A percentile compares a stretch with the other conserved stretches of the same genome.
Evolutionary conservation across 257 asterid genomes (phyloP).

Genomic region (Solanum phureja): DNA sequence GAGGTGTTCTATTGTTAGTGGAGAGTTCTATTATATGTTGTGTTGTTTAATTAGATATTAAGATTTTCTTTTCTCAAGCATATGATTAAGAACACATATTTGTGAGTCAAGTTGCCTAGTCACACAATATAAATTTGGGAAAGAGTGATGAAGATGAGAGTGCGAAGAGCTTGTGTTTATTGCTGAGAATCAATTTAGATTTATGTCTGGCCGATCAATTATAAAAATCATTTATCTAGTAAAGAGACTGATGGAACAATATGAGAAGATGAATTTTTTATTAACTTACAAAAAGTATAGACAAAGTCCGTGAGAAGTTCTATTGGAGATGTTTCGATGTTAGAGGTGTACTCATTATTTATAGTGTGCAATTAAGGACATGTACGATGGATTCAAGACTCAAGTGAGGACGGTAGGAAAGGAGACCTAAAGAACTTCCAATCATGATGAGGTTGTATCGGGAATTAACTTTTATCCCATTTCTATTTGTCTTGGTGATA

Average conservation of each 20-base stretch:
- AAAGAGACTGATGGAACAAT: not conserved
- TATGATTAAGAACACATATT: too few species aligned
- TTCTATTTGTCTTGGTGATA: not conserved
- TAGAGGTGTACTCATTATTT: not conserved
- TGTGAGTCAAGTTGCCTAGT: not conserved
- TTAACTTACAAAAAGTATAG: not conserved
- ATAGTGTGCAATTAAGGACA: not conserved
- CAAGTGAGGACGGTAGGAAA: too few species aligned
- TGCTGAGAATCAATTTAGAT: not conserved
- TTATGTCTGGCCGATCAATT: rapidly evolving
- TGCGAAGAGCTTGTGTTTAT: not conserved
- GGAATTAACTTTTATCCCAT: too few species aligned
- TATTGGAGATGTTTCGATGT: not conserved
- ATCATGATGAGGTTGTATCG: not conserved
- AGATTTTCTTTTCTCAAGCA: too few species aligned
- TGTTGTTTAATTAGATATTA: not conserved
- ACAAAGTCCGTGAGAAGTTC: not conserved
- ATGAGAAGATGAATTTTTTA: too few species aligned
- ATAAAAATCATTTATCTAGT: too few species aligned
- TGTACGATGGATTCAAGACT: too few species aligned
- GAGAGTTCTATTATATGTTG: not conserved
- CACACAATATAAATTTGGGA: not conserved
- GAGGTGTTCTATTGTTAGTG: not conserved
- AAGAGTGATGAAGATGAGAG: not conserved
- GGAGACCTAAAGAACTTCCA: not conserved